A percentile compares a stretch with the other conserved stretches of the same genome.
Evolutionary conservation across 495 filamentous ascomycete genomes (phyloP).

Genomic region (Aspergillus panamensis): DNA sequence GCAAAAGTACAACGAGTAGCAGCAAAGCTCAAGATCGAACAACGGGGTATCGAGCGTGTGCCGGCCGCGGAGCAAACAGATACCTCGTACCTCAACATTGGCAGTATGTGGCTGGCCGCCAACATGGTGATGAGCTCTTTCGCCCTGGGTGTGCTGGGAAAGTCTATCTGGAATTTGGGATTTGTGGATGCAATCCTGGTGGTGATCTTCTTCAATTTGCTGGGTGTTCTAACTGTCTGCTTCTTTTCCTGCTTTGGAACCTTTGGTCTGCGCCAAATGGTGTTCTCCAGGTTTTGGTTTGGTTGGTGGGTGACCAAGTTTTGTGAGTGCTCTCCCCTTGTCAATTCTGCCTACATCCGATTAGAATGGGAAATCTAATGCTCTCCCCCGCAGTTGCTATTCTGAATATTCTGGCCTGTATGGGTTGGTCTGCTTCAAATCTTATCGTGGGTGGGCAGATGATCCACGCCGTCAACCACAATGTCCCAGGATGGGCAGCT

Average conservation of each 20-base stretch:
- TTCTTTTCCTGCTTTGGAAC: constrained; percentile 81
- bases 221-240: constrained; percentile 70
- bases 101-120: constrained; percentile 78
- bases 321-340: constrained; percentile 47
- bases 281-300: constrained; percentile 79
- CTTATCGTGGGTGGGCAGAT: constrained; percentile 81
- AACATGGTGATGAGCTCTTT: constrained; percentile 85
- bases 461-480: constrained; percentile 67
- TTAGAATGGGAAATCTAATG: background rate
- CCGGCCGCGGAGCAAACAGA: constrained; percentile 70
- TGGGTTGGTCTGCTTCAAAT: constrained; percentile 75
- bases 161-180: constrained; percentile 63
- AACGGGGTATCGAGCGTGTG: constrained; percentile 77
- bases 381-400: constrained; percentile 51
- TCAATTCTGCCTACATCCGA: background rate
- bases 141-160: constrained; percentile 71
- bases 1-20: constrained; percentile 69
- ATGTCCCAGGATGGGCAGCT: constrained; percentile 70
- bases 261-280: constrained; percentile 82
- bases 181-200: constrained; percentile 76
- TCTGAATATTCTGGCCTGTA: constrained; percentile 72
- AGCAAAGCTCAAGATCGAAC: constrained; percentile 67
- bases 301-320: constrained; percentile 70
- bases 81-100: constrained; percentile 62
- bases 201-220: constrained; percentile 73